Evolutionary conservation across 352 stramenopile genomes (phyloP), one percentile per base, ranked within the genome.

Genomic region (Pythium apleroticum): DNA sequence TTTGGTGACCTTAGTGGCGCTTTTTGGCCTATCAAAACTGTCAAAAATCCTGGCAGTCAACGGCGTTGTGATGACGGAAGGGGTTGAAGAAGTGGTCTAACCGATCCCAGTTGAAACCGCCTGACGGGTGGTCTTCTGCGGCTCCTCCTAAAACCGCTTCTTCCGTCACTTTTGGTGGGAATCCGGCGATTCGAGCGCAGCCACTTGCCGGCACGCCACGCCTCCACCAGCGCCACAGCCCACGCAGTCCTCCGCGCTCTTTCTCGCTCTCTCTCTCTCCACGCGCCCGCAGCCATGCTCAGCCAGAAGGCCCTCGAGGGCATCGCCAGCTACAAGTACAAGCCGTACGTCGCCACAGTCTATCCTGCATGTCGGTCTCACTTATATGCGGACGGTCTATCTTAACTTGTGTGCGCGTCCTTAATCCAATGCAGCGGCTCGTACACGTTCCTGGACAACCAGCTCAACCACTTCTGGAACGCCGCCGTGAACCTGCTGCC

Each of bases 391-490:
- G 30, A 24, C 25, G 22, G 25, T 41, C 22, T 52, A 31, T 22
- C 52, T 30, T 46, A n/a, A 20, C 24, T 50, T 50, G 43, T 27
- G 7, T 20, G 5, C 3, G 9, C 10, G 3, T 27, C 5, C 5
- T 9, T 52, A 8, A 1, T 28, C 17, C 17, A n/a, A n/a, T 45
- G 6, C 57, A 95, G 87, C 8, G 90, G 90, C 33, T 76, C 80
- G 60, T 96, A 96, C 76, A 97, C 90, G 53, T 79, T 88, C 57
- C 70, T 97, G 28, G 90, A 97, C 78, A 93, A 90, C 72, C 66
- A 92, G 48, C 75, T 96, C 12, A 97, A 94, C 60, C 75, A 89
- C 65, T 96, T 88, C 63, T 97, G 90, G 90, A 92, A 81, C 60
- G 90, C 84, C 66, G 83, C 82, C 3, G 90, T 95, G 37, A 73